Conservation (phyloP, 805 yeast genomes). For the Sugiyamaella smithiae region DNA sequence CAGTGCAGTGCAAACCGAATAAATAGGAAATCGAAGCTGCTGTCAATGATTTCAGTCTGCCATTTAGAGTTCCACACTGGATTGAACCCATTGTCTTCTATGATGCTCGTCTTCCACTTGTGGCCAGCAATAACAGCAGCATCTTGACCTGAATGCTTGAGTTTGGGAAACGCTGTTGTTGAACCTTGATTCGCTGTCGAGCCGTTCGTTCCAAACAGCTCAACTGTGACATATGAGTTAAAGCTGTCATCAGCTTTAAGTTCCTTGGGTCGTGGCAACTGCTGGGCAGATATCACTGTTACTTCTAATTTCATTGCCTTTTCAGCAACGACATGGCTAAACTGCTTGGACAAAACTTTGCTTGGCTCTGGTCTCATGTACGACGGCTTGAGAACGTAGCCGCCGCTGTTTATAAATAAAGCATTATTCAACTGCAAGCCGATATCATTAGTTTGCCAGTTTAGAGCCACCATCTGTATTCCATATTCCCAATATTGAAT, state of each 20-base stretch:
- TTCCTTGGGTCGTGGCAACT: constrained; percentile 68
- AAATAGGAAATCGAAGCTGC: constrained; percentile 35
- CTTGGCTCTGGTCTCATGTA: constrained; percentile 31
- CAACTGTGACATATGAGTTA: constrained; percentile 63
- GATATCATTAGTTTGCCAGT: constrained; percentile 90
- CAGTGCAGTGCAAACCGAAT: constrained; percentile 35
- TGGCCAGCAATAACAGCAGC: constrained; percentile 10
- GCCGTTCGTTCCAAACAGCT: constrained; percentile 45
- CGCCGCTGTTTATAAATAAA: constrained; percentile 62
- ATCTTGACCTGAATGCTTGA: background rate
- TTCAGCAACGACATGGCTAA: background rate
- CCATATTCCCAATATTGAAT: constrained; percentile 79
- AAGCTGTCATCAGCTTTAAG: constrained; percentile 44
- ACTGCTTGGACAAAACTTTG: background rate
- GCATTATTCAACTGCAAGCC: constrained; percentile 90
- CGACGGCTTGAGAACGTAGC: constrained; percentile 77
- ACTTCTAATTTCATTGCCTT: constrained; percentile 32
- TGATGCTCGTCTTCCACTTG: constrained; percentile 18
- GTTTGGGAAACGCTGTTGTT: background rate
- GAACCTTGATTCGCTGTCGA: background rate
- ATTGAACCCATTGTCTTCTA: constrained; percentile 69
- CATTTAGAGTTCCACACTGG: constrained; percentile 74
- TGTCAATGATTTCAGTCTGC: constrained; percentile 39
- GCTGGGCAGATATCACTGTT: constrained; percentile 74
- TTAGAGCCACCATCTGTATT: constrained; percentile 91